A percentile compares a stretch with the other conserved stretches of the same genome.
These are phyloP conservation scores for Paspalum vaginatum DNA, from an alignment of 176 grass and related monocot species.

Conservation along the genomic window DNA sequence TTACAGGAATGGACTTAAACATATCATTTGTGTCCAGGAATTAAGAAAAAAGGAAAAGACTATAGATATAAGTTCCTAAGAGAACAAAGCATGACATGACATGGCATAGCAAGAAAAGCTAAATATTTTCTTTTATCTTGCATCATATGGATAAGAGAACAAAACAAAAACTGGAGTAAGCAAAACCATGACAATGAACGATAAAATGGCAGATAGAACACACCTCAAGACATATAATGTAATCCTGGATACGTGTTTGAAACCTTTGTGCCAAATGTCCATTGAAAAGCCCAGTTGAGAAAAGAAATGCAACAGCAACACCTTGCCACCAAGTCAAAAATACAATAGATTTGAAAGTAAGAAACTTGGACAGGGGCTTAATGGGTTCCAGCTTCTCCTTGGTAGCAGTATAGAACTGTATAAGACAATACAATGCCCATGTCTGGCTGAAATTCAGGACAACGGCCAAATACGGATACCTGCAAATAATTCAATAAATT, in stretches of 20 bases:
- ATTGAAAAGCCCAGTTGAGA: conserved; percentile 89
- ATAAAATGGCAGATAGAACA: conserved; percentile 39
- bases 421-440: conserved; percentile 97
- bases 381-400: conserved; percentile 96
- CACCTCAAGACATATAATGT: conserved; percentile 99
- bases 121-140: not conserved
- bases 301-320: conserved; percentile 93
- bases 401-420: conserved; percentile 91
- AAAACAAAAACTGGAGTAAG: not conserved
- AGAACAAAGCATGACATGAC: conserved; percentile 19
- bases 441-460: conserved; percentile 98
- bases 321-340: conserved; percentile 99
- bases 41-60: no score
- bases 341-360: conserved; percentile 99
- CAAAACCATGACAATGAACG: conserved; percentile 17
- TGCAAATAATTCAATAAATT: conserved; percentile 35
- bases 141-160: conserved; percentile 21
- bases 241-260: conserved; percentile 92
- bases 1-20: conserved; percentile 20
- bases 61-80: conserved; percentile 26
- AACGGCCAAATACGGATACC: conserved; percentile 97
- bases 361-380: conserved; percentile 92
- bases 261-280: conserved; percentile 89
- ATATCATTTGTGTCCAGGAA: no score
- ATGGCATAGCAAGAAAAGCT: conserved; percentile 1